Percentiles rank a stretch among this genome's conserved stretches.
Conservation (phyloP, 441 rosid genomes). For the Breynia disticha region DNA sequence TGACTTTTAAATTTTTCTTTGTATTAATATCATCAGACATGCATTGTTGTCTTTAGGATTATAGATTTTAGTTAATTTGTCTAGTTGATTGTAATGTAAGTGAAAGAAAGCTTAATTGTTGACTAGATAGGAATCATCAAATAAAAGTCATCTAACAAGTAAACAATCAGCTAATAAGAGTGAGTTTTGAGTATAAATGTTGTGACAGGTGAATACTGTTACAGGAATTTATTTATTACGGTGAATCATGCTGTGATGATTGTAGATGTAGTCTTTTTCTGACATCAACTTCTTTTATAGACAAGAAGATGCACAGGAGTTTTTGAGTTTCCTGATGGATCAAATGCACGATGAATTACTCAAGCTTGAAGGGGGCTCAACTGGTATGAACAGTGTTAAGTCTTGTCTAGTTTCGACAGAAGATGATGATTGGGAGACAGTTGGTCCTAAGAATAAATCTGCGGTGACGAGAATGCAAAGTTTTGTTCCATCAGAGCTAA, state of each 20-base stretch:
- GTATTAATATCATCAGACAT: no score
- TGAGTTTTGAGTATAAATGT: no score
- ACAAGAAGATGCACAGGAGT: conserved; percentile 98
- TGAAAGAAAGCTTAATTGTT: no score
- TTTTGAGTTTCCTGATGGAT: conserved; percentile 82
- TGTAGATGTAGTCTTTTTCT: neutral
- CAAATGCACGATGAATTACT: conserved; percentile 86
- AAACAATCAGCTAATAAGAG: no score
- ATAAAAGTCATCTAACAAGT: no score
- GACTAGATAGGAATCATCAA: no score
- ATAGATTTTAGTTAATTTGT: no score
- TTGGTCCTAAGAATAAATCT: conserved; percentile 92
- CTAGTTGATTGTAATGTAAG: no score
- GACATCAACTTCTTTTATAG: conserved; percentile 30
- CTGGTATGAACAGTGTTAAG: conserved; percentile 24
- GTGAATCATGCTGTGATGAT: neutral
- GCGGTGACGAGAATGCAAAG: conserved; percentile 91
- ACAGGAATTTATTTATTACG: no score
- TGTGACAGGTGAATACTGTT: no score
- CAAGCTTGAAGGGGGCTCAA: conserved; percentile 49
- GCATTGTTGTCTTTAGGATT: no score
- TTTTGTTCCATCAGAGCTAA: conserved; percentile 60
- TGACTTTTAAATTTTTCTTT: no score
- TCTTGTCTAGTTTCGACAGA: conserved; percentile 50
- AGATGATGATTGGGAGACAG: conserved; percentile 97